Evolutionary conservation across 768 basidiomycete species (phyloP).

Genomic region (Leccinum arenicola): DNA sequence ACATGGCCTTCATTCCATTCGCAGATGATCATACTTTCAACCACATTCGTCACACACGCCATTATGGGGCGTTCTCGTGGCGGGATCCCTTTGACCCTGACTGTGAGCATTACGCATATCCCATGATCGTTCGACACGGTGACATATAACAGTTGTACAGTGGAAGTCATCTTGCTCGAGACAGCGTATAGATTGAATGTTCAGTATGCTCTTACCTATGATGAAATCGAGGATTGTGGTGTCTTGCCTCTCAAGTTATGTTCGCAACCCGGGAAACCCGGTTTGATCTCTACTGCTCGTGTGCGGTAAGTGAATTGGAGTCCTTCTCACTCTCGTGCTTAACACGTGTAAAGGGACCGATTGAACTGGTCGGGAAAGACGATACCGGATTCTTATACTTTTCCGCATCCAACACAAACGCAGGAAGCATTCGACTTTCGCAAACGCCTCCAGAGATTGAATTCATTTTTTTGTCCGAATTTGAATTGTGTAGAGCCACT

Average conservation of each 20-base stretch:
- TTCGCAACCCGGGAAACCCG: constrained; percentile 23
- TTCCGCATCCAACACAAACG: background rate
- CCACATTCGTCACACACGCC: constrained; percentile 33
- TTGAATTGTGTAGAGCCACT: constrained; percentile 48
- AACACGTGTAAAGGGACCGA: constrained; percentile 28
- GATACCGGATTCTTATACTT: constrained; percentile 19
- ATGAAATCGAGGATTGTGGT: constrained; percentile 46
- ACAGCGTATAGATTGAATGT: constrained; percentile 41
- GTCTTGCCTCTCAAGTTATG: constrained; percentile 43
- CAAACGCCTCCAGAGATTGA: constrained; percentile 34
- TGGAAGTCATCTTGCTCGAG: constrained; percentile 51
- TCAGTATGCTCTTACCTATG: constrained; percentile 36
- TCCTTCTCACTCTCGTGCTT: constrained; percentile 19
- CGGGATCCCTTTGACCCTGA: constrained; percentile 40
- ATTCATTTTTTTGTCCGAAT: constrained; percentile 50
- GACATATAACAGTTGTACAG: constrained; percentile 28
- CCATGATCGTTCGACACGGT: constrained; percentile 15
- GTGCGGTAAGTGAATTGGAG: constrained; percentile 23
- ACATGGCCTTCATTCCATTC: constrained; percentile 60
- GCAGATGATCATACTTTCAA: constrained; percentile 59
- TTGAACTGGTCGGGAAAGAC: constrained; percentile 28
- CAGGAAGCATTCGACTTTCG: constrained; percentile 16
- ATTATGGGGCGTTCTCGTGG: constrained; percentile 53
- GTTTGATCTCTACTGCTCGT: constrained; percentile 24
- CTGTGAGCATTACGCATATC: constrained; percentile 29